A percentile compares a stretch with the other conserved stretches of the same genome.
These are phyloP conservation scores for Penicillium hordei DNA, from an alignment of 2,329 filamentous ascomycete species.

Conservation along the genomic window DNA sequence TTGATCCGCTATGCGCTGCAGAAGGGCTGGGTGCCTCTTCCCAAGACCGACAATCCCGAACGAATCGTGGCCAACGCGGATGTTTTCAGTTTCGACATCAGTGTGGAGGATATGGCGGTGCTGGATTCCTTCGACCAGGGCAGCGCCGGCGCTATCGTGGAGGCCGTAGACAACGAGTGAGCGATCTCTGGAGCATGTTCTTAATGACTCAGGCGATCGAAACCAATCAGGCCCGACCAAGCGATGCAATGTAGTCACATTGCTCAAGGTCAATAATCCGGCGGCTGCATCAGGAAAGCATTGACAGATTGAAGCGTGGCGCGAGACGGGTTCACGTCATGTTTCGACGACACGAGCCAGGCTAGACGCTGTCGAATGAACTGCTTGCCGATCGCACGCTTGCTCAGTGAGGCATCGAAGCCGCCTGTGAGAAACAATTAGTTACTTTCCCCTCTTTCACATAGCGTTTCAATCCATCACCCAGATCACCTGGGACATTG, in stretches of 20 bases:
- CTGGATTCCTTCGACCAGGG: conserved; percentile 55
- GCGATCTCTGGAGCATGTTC: conserved; percentile 5
- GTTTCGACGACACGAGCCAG: conserved; percentile 77
- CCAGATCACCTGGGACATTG: not conserved
- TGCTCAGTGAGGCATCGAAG: conserved; percentile 29
- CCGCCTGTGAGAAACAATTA: conserved; percentile 28
- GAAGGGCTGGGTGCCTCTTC: conserved; percentile 70
- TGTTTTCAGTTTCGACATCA: conserved; percentile 61
- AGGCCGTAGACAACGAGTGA: conserved; percentile 48
- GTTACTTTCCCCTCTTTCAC: conserved; percentile 19
- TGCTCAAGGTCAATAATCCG: conserved; percentile 31
- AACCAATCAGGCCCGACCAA: conserved; percentile 9
- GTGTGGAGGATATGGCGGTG: conserved; percentile 56
- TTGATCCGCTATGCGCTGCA: conserved; percentile 80
- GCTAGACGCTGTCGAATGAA: conserved; percentile 74
- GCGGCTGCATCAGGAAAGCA: conserved; percentile 71
- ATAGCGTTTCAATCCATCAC: conserved; percentile 19
- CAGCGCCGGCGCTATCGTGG: conserved; percentile 48
- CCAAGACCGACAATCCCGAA: conserved; percentile 69
- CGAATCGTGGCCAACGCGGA: conserved; percentile 67
- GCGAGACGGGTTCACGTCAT: conserved; percentile 78
- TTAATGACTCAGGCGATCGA: conserved; percentile 7
- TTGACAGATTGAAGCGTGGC: conserved; percentile 89
- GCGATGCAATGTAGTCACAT: conserved; percentile 5
- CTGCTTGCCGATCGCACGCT: conserved; percentile 63